Evolutionary conservation across 441 rosid genomes (phyloP), one percentile per base, ranked within the genome.

Genomic region (Dalechampia spathulata): DNA sequence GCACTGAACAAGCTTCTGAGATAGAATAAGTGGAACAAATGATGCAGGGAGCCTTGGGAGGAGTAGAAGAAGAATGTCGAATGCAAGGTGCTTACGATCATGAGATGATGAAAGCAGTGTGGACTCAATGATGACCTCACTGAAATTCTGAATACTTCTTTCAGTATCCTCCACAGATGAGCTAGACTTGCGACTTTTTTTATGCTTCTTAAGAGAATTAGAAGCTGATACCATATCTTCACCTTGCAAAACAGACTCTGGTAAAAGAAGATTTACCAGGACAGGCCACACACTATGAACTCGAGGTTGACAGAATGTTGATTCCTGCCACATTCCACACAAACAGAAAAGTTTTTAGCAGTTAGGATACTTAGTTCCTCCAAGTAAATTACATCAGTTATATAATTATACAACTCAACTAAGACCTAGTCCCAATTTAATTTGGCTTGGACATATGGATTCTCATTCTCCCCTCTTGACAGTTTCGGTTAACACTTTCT

Each of bases 261-360:
- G 97, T 63, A 93, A 78, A 38, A 93, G 86, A 64, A 83, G 73
- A 62, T 81, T 79, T 25, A 75, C 77, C 62, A 93, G 73, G 65
- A 80, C 75, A 44, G 82, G 80, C 99, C 97, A 93, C 52, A 90
- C 59, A 60, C 90, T 74, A 58, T 93, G 99, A 56, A 90, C 78
- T 61, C 97, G 91, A 68, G 99, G 99, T 74, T 85, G 96, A 63
- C 97, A 93, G 76, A 90, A 90, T 53, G 96, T 75, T 45, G 99
- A 85, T 65, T 90, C 96, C 99, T 93, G 89, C 63, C 62, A 72
- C 38, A 50, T 66, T 57, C 57, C 42, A 64, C 58, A 69, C 23
- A 61, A 55, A 43, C 32, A 58, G 6, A 54, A 56, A 28, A 13
- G 14, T 10, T 25, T 22, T 49, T 45, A 67, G 61, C 49, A 62